Conservation (phyloP, 805 yeast genomes). For the Myxozyma mucilagina region DNA sequence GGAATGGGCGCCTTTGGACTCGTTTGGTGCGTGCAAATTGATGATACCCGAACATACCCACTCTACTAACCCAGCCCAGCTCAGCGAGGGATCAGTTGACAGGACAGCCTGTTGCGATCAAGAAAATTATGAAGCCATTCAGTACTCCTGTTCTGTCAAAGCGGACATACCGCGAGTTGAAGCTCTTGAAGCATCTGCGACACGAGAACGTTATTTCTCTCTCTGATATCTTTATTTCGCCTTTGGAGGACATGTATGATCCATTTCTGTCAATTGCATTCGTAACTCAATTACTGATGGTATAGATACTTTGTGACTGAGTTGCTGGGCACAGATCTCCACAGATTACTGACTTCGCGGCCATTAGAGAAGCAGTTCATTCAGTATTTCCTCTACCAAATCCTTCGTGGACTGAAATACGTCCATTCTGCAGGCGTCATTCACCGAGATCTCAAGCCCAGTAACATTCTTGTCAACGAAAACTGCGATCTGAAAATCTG, state of each 20-base stretch:
- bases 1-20: constrained; percentile 99
- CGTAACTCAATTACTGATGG: constrained; percentile 29
- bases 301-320: constrained; percentile 83
- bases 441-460: constrained; percentile 83
- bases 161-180: constrained; percentile 93
- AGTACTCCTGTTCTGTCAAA: constrained; percentile 92
- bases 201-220: constrained; percentile 93
- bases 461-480: constrained; percentile 79
- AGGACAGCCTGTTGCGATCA: constrained; percentile 91
- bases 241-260: constrained; percentile 81
- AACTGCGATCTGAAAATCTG: constrained; percentile 89
- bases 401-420: constrained; percentile 79
- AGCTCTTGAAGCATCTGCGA: constrained; percentile 84
- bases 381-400: constrained; percentile 94
- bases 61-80: constrained; percentile 21
- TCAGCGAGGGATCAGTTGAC: constrained; percentile 92
- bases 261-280: neutral
- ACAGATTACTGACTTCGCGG: constrained; percentile 83
- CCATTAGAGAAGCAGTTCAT: constrained; percentile 96
- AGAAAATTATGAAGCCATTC: constrained; percentile 97
- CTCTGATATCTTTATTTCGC: constrained; percentile 91
- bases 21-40: constrained; percentile 55
- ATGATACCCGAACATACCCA: neutral
- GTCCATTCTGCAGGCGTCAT: constrained; percentile 92
- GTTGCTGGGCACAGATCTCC: constrained; percentile 94